These are phyloP conservation scores for Anthracocystis setariae DNA, from an alignment of 1,284 basidiomycete species.

Conservation along the genomic window DNA sequence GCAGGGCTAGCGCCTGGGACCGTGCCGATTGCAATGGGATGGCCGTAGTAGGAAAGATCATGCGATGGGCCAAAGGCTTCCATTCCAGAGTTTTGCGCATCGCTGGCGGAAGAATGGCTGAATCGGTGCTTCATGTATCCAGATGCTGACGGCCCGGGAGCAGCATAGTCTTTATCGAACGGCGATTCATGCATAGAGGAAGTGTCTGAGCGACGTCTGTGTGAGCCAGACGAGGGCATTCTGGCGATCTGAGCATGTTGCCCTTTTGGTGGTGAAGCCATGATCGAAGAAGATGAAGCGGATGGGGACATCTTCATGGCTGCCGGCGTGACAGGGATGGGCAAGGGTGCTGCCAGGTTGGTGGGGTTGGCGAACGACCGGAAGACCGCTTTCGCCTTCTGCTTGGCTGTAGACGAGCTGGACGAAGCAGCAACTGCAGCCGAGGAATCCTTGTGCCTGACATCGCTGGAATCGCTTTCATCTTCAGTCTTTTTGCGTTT, in stretches of 20 bases:
- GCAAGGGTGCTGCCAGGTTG: slow-evolving; percentile 53
- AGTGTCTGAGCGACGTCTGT: slow-evolving; percentile 30
- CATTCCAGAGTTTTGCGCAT: slow-evolving; percentile 3
- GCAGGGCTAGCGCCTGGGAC: slow-evolving; percentile 8
- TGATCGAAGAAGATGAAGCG: slow-evolving; percentile 12
- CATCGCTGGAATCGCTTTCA: slow-evolving; percentile 4
- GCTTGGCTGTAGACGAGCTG: slow-evolving; percentile 17
- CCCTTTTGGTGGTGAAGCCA: slow-evolving; percentile 19
- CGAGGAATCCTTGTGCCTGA: slow-evolving; percentile 5
- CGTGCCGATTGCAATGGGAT: slow-evolving; percentile 11
- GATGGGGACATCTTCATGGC: slow-evolving; percentile 8
- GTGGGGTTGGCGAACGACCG: slow-evolving; percentile 57
- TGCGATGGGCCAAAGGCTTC: slow-evolving; percentile 29
- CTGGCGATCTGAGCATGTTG: slow-evolving; percentile 8
- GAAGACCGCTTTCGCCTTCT: slow-evolving; percentile 58
- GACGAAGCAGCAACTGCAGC: background rate
- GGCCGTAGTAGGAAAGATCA: slow-evolving; percentile 35
- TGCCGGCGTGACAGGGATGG: slow-evolving; percentile 16
- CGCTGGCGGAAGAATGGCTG: slow-evolving; percentile 14
- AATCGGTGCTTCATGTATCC: slow-evolving; percentile 13
- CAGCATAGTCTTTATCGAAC: slow-evolving; percentile 15
- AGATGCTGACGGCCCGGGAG: slow-evolving; percentile 1
- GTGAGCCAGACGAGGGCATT: slow-evolving; percentile 18
- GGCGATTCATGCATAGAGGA: slow-evolving; percentile 12
- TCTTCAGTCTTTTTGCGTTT: slow-evolving; percentile 37